phyloP scores from a whole-genome alignment of 1,284 basidiomycete genomes.

The Caloboletus inedulis region DNA sequence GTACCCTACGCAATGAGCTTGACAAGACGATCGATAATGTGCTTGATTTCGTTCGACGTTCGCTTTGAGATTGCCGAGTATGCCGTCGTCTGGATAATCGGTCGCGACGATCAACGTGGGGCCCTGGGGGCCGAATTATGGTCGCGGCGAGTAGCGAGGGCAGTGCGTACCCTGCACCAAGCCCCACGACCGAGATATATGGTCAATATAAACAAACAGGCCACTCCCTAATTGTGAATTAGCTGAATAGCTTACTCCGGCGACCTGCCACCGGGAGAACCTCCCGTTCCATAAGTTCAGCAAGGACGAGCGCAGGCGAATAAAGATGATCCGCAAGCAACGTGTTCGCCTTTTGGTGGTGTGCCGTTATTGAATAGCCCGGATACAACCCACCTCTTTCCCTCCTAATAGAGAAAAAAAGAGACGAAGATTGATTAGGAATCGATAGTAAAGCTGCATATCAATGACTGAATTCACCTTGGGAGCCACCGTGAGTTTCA shows the following conservation, averaged over 20 bases:
- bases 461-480: conserved; percentile 41
- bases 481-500: conserved; percentile 48
- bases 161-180: conserved; percentile 63
- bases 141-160: conserved; percentile 60
- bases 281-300: conserved; percentile 55
- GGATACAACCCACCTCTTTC: conserved; percentile 42
- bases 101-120: conserved; percentile 56
- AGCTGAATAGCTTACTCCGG: conserved; percentile 14
- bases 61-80: conserved; percentile 50
- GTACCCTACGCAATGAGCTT: conserved; percentile 48
- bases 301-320: conserved; percentile 62
- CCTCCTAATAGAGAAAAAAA: conserved; percentile 41
- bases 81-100: conserved; percentile 63
- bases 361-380: conserved; percentile 3
- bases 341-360: conserved; percentile 52
- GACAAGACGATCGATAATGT: conserved; percentile 38
- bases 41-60: conserved; percentile 52
- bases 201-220: not conserved
- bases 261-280: conserved; percentile 35
- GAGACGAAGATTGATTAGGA: conserved; percentile 11
- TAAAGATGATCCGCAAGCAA: conserved; percentile 70
- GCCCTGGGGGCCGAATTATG: conserved; percentile 41
- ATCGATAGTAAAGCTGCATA: not conserved
- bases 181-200: conserved; percentile 51
- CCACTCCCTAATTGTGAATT: not conserved